phyloP scores from a whole-genome alignment of 2,329 filamentous ascomycete genomes.

The Thyridium curvatum region DNA sequence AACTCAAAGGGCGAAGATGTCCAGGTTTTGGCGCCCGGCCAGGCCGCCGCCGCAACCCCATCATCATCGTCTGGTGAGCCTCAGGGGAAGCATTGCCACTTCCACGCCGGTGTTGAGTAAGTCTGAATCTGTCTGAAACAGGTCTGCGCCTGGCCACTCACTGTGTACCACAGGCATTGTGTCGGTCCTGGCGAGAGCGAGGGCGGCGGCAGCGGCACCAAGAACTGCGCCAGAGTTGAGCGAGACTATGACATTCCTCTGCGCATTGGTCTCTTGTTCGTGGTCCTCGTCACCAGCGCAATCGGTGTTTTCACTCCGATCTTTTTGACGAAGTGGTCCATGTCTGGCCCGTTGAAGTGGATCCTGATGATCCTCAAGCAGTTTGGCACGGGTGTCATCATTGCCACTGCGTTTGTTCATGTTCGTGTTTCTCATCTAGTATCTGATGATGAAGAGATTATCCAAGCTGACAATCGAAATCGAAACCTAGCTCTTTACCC shows the following conservation, averaged over 20 bases:
- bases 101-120: constrained; percentile 70
- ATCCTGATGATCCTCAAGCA: constrained; percentile 63
- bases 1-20: constrained; percentile 37
- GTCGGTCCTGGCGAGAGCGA: constrained; percentile 40
- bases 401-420: constrained; percentile 66
- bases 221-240: constrained; percentile 36
- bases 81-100: constrained; percentile 55
- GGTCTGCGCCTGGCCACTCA: constrained; percentile 1
- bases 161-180: constrained; percentile 44
- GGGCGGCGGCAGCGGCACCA: constrained; percentile 16
- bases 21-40: constrained; percentile 28
- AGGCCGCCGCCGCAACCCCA: constrained; percentile 13
- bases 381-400: constrained; percentile 67
- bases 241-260: constrained; percentile 62
- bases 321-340: constrained; percentile 44
- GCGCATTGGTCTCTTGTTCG: constrained; percentile 66
- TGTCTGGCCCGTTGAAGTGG: constrained; percentile 19
- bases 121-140: constrained; percentile 17
- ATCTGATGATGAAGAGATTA: no score
- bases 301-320: constrained; percentile 65
- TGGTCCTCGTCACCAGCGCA: constrained; percentile 60
- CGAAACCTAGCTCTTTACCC: constrained; percentile 69
- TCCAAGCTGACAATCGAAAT: no score
- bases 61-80: constrained; percentile 12
- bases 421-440: no score